Percentiles rank a stretch among this genome's conserved stretches.
These are phyloP conservation scores for Heterobasidion parviporum DNA, from an alignment of 1,284 basidiomycete genomes.

Conservation along the genomic window DNA sequence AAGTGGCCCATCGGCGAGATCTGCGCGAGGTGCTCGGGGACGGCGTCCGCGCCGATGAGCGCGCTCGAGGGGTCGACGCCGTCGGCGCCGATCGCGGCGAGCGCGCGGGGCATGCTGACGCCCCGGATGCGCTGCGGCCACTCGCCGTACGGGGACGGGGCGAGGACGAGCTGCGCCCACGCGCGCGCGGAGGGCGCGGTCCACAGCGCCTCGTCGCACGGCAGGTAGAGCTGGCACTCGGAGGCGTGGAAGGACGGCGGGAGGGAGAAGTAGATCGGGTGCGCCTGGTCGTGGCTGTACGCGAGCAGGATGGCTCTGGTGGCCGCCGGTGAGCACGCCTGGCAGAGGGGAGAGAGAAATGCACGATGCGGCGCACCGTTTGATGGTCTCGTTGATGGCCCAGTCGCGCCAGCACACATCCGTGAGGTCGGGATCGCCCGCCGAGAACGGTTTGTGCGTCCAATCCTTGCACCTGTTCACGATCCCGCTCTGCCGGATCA, in stretches of 20 bases:
- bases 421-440: slow-evolving; percentile 23
- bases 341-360: slow-evolving; percentile 3
- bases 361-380: slow-evolving; percentile 32
- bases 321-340: not conserved
- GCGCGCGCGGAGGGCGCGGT: slow-evolving; percentile 33
- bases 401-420: slow-evolving; percentile 44
- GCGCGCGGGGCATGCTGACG: slow-evolving; percentile 27
- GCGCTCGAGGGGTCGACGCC: slow-evolving; percentile 4
- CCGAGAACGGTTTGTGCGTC: slow-evolving; percentile 26
- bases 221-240: slow-evolving; percentile 44
- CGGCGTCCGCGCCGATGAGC: slow-evolving; percentile 26
- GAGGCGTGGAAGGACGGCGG: slow-evolving; percentile 35
- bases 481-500: slow-evolving; percentile 44
- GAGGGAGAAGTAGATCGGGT: slow-evolving; percentile 48
- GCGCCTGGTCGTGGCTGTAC: slow-evolving; percentile 49
- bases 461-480: slow-evolving; percentile 37
- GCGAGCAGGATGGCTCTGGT: slow-evolving; percentile 38
- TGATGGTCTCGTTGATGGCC: slow-evolving; percentile 46
- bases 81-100: slow-evolving; percentile 10
- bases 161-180: slow-evolving; percentile 36
- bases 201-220: slow-evolving; percentile 51
- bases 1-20: slow-evolving; percentile 50
- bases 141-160: slow-evolving; percentile 36
- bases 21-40: slow-evolving; percentile 28
- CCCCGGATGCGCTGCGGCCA: slow-evolving; percentile 27